Conservation (phyloP, 2,329 filamentous ascomycete species). For the Rhinocladiella similis region DNA sequence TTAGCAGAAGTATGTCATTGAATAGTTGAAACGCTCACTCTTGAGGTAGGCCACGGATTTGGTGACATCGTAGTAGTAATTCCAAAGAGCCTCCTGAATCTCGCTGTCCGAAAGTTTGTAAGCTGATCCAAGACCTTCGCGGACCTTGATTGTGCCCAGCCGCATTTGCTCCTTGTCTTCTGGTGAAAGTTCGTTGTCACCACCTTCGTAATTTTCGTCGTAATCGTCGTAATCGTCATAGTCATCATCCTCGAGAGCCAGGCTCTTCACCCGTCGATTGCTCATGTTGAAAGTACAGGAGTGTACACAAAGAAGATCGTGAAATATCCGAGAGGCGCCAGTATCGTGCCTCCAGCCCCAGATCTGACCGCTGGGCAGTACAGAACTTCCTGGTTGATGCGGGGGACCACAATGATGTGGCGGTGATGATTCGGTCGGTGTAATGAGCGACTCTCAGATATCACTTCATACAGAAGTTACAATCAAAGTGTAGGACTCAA, state of each 20-base stretch:
- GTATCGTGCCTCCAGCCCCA: background rate
- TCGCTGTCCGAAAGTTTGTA: slow-evolving; percentile 66
- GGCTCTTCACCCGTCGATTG: slow-evolving; percentile 46
- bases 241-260: slow-evolving; percentile 45
- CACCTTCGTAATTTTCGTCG: slow-evolving; percentile 24
- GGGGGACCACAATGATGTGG: no score
- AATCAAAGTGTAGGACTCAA: no score
- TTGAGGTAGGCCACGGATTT: slow-evolving; percentile 81
- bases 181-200: slow-evolving; percentile 36
- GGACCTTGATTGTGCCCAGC: slow-evolving; percentile 66
- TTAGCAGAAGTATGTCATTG: background rate
- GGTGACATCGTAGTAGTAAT: slow-evolving; percentile 92
- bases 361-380: background rate
- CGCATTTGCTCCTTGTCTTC: slow-evolving; percentile 59
- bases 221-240: slow-evolving; percentile 40
- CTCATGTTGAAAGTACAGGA: slow-evolving; percentile 39
- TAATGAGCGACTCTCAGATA: no score
- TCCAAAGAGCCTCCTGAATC: slow-evolving; percentile 88
- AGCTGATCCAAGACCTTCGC: slow-evolving; percentile 63
- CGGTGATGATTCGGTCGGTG: no score
- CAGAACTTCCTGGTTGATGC: background rate
- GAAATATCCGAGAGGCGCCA: background rate
- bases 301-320: background rate
- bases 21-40: slow-evolving; percentile 42
- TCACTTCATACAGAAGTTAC: no score